Conservation (phyloP, 306 rosid genomes). For the Prunus campanulata region DNA sequence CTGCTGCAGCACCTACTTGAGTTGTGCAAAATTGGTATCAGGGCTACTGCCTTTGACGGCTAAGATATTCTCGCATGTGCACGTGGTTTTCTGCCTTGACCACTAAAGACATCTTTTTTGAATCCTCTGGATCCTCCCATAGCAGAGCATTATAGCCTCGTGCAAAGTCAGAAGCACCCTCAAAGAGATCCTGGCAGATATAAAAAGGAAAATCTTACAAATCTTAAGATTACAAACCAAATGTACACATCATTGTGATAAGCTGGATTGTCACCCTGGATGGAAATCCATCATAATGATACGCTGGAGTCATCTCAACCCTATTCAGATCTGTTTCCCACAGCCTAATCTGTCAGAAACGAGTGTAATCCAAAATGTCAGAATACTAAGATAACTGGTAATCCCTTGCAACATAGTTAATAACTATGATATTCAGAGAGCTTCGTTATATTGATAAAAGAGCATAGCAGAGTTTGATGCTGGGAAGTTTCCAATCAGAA, state of each 20-base stretch:
- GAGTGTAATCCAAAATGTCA: slow-evolving; percentile 22
- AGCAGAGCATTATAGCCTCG: slow-evolving; percentile 78
- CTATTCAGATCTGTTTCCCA: slow-evolving; percentile 96
- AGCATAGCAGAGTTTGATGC: neutral
- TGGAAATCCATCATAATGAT: slow-evolving; percentile 83
- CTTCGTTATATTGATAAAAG: neutral
- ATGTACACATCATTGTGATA: neutral
- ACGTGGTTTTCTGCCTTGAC: slow-evolving; percentile 71
- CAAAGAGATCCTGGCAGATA: slow-evolving; percentile 69
- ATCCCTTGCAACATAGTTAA: neutral
- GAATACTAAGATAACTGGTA: slow-evolving; percentile 15
- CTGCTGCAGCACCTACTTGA: neutral
- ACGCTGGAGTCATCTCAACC: slow-evolving; percentile 69
- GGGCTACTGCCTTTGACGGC: slow-evolving; percentile 57
- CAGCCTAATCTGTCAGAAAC: slow-evolving; percentile 64
- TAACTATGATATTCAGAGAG: neutral
- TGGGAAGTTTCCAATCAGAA: neutral
- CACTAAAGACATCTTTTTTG: slow-evolving; percentile 76
- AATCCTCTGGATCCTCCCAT: slow-evolving; percentile 88
- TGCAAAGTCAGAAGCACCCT: slow-evolving; percentile 83
- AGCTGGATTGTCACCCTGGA: slow-evolving; percentile 56
- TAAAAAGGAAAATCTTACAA: slow-evolving; percentile 5
- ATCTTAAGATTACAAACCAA: neutral
- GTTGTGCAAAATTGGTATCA: neutral
- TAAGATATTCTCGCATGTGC: slow-evolving; percentile 67